Evolutionary conservation across 495 filamentous ascomycete species (phyloP).

Genomic region (Aspergillus mulundensis): DNA sequence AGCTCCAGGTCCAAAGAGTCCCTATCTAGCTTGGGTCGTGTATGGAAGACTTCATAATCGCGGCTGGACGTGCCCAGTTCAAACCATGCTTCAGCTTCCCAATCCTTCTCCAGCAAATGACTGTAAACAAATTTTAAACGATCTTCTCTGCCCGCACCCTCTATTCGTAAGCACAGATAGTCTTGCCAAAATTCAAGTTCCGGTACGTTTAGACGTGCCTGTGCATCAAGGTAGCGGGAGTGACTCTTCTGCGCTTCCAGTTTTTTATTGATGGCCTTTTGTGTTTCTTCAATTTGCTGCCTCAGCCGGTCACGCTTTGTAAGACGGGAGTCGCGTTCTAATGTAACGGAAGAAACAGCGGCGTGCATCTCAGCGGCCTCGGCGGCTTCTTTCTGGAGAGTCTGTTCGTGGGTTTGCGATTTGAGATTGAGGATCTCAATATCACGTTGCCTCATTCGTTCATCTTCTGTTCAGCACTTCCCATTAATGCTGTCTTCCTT

Average conservation of each 20-base stretch:
- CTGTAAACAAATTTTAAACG: slow-evolving; percentile 86
- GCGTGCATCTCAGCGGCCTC: slow-evolving; percentile 86
- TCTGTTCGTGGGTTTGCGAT: slow-evolving; percentile 69
- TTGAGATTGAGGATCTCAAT: slow-evolving; percentile 81
- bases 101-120: slow-evolving; percentile 77
- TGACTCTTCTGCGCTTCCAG: slow-evolving; percentile 59
- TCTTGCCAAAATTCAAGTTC: slow-evolving; percentile 95
- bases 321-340: slow-evolving; percentile 71
- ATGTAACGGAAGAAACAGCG: slow-evolving; percentile 68
- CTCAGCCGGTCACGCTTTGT: slow-evolving; percentile 67
- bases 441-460: slow-evolving; percentile 81
- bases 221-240: slow-evolving; percentile 65
- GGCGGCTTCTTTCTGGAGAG: slow-evolving; percentile 76
- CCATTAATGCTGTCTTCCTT: slow-evolving; percentile 18
- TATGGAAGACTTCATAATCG: slow-evolving; percentile 79
- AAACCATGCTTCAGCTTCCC: slow-evolving; percentile 90
- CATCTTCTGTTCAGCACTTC: slow-evolving; percentile 59
- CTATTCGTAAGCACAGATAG: slow-evolving; percentile 81
- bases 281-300: slow-evolving; percentile 73
- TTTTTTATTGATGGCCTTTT: slow-evolving; percentile 61
- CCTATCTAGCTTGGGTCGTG: slow-evolving; percentile 72
- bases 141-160: slow-evolving; percentile 81
- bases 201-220: slow-evolving; percentile 79
- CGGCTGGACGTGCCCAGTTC: slow-evolving; percentile 74
- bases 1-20: slow-evolving; percentile 67